Evolutionary conservation across 352 stramenopile species (phyloP).

Genomic region (Lagenidium giganteum): DNA sequence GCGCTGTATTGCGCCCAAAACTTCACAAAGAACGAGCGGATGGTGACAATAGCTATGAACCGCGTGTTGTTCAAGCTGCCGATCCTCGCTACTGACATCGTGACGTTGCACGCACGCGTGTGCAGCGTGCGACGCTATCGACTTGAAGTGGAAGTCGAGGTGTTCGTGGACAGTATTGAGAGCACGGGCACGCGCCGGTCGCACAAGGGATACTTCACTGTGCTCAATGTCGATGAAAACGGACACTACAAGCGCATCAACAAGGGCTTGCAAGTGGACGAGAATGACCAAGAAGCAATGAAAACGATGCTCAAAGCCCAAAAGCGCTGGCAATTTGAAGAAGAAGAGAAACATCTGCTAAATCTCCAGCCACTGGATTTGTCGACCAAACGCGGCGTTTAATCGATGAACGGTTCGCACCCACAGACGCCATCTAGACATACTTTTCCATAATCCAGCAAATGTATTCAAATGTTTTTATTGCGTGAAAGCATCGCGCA

Average conservation of each 20-base stretch:
- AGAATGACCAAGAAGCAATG: slow-evolving; percentile 46
- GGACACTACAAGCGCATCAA: slow-evolving; percentile 35
- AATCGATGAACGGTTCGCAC: no score
- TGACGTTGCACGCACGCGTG: slow-evolving; percentile 56
- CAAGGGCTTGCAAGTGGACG: slow-evolving; percentile 36
- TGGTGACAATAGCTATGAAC: slow-evolving; percentile 77
- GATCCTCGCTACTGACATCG: slow-evolving; percentile 45
- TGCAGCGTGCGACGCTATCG: slow-evolving; percentile 50
- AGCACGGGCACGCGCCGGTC: slow-evolving; percentile 32
- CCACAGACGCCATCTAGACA: no score
- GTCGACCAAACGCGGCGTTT: slow-evolving; percentile 1
- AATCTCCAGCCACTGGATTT: slow-evolving; percentile 34
- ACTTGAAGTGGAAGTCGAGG: slow-evolving; percentile 61
- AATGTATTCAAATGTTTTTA: no score
- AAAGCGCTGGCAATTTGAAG: slow-evolving; percentile 48
- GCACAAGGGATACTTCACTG: slow-evolving; percentile 60
- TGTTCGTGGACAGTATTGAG: slow-evolving; percentile 38
- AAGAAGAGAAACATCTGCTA: slow-evolving; percentile 45
- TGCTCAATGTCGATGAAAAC: slow-evolving; percentile 44
- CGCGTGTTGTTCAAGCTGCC: slow-evolving; percentile 68
- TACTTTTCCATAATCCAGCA: no score
- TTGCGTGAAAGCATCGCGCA: no score
- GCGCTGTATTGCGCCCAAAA: slow-evolving; percentile 64
- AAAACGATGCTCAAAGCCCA: slow-evolving; percentile 47
- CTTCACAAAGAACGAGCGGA: slow-evolving; percentile 70